These are phyloP conservation scores for Colletotrichum sp. DNA, from an alignment of 2,329 filamentous ascomycete species.

Conservation along the genomic window DNA sequence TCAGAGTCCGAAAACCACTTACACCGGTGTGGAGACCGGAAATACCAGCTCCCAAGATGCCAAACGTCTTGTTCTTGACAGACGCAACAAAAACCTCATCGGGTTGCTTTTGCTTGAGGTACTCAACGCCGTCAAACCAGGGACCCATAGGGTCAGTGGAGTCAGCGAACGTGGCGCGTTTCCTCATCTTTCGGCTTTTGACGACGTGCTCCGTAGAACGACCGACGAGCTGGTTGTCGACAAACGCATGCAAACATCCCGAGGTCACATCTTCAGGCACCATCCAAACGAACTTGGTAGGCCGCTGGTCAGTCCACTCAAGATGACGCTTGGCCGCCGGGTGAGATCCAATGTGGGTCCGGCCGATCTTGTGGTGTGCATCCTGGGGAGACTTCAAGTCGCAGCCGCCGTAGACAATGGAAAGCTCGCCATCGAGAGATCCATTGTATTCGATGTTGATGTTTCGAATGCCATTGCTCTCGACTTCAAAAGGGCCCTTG, in stretches of 20 bases:
- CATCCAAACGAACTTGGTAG: slow-evolving; percentile 26
- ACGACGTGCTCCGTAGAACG: slow-evolving; percentile 21
- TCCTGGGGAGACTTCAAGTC: not conserved
- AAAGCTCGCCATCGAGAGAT: slow-evolving; percentile 22
- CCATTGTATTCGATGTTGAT: slow-evolving; percentile 24
- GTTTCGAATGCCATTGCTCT: slow-evolving; percentile 22
- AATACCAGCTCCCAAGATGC: slow-evolving; percentile 43
- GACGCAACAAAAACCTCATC: slow-evolving; percentile 24
- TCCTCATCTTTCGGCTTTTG: slow-evolving; percentile 7
- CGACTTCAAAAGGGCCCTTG: slow-evolving; percentile 13
- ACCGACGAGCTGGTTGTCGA: slow-evolving; percentile 21
- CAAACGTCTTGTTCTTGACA: slow-evolving; percentile 27
- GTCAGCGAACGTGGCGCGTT: slow-evolving; percentile 19
- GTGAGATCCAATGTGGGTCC: slow-evolving; percentile 25
- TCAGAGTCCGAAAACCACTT: not conserved
- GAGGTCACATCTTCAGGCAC: not conserved
- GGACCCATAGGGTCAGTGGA: slow-evolving; percentile 20
- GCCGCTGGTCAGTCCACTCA: slow-evolving; percentile 16
- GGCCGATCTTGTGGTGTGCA: slow-evolving; percentile 21
- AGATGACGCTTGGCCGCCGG: slow-evolving; percentile 24
- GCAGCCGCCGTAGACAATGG: slow-evolving; percentile 23
- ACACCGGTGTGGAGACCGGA: slow-evolving; percentile 32
- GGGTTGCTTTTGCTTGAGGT: slow-evolving; percentile 27
- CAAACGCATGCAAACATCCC: slow-evolving; percentile 26
- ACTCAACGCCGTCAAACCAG: slow-evolving; percentile 29